Conservation (phyloP, 495 filamentous ascomycete genomes). For the Venustampulla echinocandica region DNA sequence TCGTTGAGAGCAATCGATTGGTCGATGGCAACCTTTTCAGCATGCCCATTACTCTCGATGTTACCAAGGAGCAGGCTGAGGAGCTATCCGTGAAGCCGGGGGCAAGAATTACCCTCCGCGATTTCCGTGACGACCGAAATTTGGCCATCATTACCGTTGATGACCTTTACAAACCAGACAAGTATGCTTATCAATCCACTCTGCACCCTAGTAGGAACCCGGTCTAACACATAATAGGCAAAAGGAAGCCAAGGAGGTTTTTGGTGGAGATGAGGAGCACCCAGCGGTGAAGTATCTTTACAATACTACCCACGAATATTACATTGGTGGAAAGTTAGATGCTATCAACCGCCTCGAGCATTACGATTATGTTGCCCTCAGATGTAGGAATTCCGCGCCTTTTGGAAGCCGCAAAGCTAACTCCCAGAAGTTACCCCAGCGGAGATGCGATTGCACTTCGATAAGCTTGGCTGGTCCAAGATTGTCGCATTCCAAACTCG, state of each 20-base stretch:
- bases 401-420: constrained; percentile 3
- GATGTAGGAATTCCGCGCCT: constrained; percentile 48
- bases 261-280: constrained; percentile 83
- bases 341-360: constrained; percentile 91
- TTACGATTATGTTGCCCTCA: constrained; percentile 95
- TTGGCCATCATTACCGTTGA: constrained; percentile 93
- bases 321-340: constrained; percentile 91
- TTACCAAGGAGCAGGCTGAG: constrained; percentile 63
- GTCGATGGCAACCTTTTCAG: constrained; percentile 87
- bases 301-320: constrained; percentile 71
- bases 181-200: constrained; percentile 48
- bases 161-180: constrained; percentile 93
- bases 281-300: constrained; percentile 86
- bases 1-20: constrained; percentile 78
- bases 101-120: constrained; percentile 74
- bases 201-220: constrained; percentile 6
- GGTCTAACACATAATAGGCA: constrained; percentile 45
- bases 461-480: constrained; percentile 94
- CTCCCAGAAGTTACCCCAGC: constrained; percentile 73
- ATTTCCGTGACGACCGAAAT: constrained; percentile 93
- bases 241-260: constrained; percentile 86
- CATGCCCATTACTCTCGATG: constrained; percentile 93
- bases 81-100: constrained; percentile 67
- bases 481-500: constrained; percentile 98
- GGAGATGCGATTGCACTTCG: constrained; percentile 91